Evolutionary conservation across 345 rosid species (phyloP).

Genomic region (Eucalyptus polyanthemos): DNA sequence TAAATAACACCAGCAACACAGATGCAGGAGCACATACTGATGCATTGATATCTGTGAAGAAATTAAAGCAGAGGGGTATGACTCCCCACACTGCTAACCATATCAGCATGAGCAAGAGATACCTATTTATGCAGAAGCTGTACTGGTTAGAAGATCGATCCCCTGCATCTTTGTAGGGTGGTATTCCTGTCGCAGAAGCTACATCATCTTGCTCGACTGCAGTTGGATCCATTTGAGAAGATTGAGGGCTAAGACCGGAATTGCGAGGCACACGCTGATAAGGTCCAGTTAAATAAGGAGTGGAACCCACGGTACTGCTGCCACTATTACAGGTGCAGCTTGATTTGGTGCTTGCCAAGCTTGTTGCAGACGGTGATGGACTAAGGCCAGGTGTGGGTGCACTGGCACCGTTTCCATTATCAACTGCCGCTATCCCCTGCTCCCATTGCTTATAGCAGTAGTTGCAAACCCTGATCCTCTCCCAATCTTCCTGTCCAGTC

Average conservation of each 20-base stretch:
- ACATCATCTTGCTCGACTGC: constrained; percentile 24
- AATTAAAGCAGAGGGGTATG: not conserved
- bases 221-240: constrained; percentile 34
- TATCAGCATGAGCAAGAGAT: not conserved
- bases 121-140: constrained; percentile 56
- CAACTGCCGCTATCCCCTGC: constrained; percentile 27
- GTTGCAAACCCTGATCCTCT: constrained; percentile 77
- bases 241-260: constrained; percentile 25
- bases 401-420: constrained; percentile 29
- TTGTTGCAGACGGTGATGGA: constrained; percentile 63
- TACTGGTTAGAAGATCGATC: constrained; percentile 38
- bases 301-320: constrained; percentile 49
- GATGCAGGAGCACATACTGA: not conserved
- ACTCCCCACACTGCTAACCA: not conserved
- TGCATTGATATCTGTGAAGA: not conserved
- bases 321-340: constrained; percentile 61
- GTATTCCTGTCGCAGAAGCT: constrained; percentile 15
- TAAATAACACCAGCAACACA: not conserved
- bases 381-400: constrained; percentile 45
- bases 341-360: constrained; percentile 60
- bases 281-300: constrained; percentile 46
- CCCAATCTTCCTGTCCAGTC: constrained; percentile 44
- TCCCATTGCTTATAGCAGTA: constrained; percentile 86
- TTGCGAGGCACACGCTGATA: constrained; percentile 36
- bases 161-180: constrained; percentile 13